phyloP scores from a whole-genome alignment of 176 grass and related monocot genomes.

The Musa troglodytarum region DNA sequence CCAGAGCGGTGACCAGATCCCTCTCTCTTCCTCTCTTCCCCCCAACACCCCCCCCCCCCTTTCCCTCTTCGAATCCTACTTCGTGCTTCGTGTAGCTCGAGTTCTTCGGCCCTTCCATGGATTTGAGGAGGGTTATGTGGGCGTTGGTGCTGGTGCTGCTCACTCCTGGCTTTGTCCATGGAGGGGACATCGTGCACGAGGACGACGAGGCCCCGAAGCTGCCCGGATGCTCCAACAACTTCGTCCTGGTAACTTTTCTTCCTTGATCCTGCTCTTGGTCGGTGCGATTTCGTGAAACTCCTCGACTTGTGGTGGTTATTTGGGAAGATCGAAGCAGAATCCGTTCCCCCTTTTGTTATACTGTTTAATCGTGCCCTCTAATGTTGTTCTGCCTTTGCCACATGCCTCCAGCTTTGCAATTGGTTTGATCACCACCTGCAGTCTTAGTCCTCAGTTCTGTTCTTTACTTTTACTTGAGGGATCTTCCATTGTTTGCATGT shows the following conservation, averaged over 20 bases:
- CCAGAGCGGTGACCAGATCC: neutral
- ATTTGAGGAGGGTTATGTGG: neutral
- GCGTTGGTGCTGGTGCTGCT: neutral
- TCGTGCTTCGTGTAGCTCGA: neutral
- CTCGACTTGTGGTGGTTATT: neutral
- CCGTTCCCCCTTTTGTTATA: neutral
- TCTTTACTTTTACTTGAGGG: neutral
- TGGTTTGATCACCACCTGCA: too few relatives aligned
- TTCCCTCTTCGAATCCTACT: neutral
- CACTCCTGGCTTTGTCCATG: slow-evolving; percentile 19
- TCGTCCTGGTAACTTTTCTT: slow-evolving; percentile 45
- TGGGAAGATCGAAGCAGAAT: neutral
- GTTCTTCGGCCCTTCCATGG: neutral
- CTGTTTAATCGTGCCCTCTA: neutral
- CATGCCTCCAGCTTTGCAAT: too few relatives aligned
- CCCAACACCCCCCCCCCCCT: neutral
- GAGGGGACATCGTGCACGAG: slow-evolving; percentile 80
- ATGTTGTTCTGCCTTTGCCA: neutral
- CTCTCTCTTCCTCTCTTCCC: neutral
- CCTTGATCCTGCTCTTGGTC: neutral
- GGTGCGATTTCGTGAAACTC: neutral
- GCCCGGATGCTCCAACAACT: slow-evolving; percentile 84
- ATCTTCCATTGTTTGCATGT: neutral
- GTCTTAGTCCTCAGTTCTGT: too few relatives aligned
- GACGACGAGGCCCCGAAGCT: slow-evolving; percentile 84